phyloP scores from a whole-genome alignment of 2,329 filamentous ascomycete genomes.

The Ascochyta koolunga region DNA sequence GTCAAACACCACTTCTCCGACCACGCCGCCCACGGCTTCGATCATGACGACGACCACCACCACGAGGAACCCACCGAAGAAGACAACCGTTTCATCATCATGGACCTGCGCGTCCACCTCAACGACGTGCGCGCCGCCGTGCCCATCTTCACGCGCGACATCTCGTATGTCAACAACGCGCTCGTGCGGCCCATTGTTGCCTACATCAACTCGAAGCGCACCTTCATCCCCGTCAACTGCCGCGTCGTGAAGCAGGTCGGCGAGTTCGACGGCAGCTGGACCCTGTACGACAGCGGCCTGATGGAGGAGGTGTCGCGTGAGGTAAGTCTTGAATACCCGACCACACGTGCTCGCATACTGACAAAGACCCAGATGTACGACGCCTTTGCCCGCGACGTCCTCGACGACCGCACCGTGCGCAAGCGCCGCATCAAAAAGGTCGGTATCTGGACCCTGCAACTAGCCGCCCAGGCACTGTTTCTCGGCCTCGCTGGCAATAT shows the following conservation, averaged over 20 bases:
- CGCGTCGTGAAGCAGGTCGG: constrained; percentile 86
- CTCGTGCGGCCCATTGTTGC: constrained; percentile 95
- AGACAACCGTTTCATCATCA: constrained; percentile 81
- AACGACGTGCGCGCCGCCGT: constrained; percentile 94
- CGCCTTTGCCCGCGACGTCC: constrained; percentile 89
- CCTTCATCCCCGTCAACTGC: constrained; percentile 94
- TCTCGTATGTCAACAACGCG: constrained; percentile 95
- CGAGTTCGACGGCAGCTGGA: constrained; percentile 97
- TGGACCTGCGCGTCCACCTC: constrained; percentile 92
- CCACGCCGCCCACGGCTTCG: constrained; percentile 40
- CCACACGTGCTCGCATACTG: not conserved
- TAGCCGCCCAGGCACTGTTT: constrained; percentile 91
- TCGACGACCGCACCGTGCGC: constrained; percentile 86
- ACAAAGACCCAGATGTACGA: constrained; percentile 73
- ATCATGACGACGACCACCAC: constrained; percentile 26
- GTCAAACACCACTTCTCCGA: constrained; percentile 45
- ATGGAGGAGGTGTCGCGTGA: constrained; percentile 94
- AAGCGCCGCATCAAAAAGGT: constrained; percentile 92
- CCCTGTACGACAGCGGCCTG: constrained; percentile 87
- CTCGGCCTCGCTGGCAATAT: constrained; percentile 90
- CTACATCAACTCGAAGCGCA: constrained; percentile 94
- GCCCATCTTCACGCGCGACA: constrained; percentile 86
- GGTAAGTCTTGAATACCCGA: constrained; percentile 45
- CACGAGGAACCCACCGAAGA: constrained; percentile 47
- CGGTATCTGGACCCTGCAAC: constrained; percentile 91